A percentile compares a stretch with the other conserved stretches of the same genome.
Evolutionary conservation across 148 eudicot genomes (phyloP).

Genomic region (Dysphania ambrosioides): DNA sequence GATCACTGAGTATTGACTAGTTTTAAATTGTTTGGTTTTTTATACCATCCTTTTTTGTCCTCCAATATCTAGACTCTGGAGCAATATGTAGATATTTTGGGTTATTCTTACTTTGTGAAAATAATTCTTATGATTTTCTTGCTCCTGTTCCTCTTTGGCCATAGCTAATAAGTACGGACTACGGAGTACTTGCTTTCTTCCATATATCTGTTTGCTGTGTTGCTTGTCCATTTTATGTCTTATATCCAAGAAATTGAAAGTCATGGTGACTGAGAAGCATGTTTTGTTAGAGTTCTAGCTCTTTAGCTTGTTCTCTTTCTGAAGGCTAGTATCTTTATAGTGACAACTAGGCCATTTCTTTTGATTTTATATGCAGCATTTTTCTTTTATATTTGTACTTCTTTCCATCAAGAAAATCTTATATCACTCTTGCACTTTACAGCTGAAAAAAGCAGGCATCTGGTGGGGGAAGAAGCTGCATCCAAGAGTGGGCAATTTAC

Average conservation of each 20-base stretch:
- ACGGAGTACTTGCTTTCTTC: not conserved
- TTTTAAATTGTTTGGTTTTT: no score
- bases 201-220: not conserved
- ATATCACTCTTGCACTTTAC: slow-evolving; percentile 12
- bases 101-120: not conserved
- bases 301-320: not conserved
- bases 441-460: slow-evolving; percentile 85
- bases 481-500: slow-evolving; percentile 77
- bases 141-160: not conserved
- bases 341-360: not conserved
- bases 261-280: not conserved
- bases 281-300: not conserved
- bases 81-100: not conserved
- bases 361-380: not conserved
- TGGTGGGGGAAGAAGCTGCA: slow-evolving; percentile 63
- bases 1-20: not conserved
- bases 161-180: not conserved
- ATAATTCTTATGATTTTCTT: not conserved
- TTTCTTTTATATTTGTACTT: not conserved
- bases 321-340: not conserved
- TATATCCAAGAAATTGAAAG: not conserved
- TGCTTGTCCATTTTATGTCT: not conserved
- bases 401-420: not conserved
- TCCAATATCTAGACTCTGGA: not conserved
- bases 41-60: no score